Percentiles rank a stretch among this genome's conserved stretches.
These are phyloP conservation scores for Prunus padus DNA, from an alignment of 306 rosid species.

Conservation along the genomic window DNA sequence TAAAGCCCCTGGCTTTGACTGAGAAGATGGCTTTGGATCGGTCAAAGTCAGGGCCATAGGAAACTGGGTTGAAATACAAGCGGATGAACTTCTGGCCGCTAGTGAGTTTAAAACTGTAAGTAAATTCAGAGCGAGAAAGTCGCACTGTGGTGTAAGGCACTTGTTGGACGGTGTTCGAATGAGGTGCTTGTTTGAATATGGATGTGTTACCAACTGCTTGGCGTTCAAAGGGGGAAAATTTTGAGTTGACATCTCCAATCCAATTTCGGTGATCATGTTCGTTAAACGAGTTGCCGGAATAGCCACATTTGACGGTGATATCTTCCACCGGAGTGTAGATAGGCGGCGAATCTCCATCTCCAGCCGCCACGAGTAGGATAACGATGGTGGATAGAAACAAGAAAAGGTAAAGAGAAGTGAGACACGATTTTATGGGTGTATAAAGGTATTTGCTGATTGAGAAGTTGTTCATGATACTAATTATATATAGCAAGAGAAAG, in stretches of 20 bases:
- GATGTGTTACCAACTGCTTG: too few relatives aligned
- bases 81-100: slow-evolving; percentile 53
- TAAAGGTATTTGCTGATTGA: not conserved
- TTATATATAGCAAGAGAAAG: too few relatives aligned
- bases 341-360: not conserved
- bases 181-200: too few relatives aligned
- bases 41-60: not conserved
- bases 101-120: slow-evolving; percentile 41
- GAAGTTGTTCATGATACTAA: too few relatives aligned
- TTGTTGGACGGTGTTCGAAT: too few relatives aligned
- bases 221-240: too few relatives aligned
- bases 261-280: not conserved
- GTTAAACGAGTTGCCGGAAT: not conserved
- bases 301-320: slow-evolving; percentile 20
- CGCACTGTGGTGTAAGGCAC: slow-evolving; percentile 25
- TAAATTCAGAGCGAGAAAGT: slow-evolving; percentile 36
- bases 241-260: too few relatives aligned
- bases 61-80: slow-evolving; percentile 40
- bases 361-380: too few relatives aligned
- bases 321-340: not conserved
- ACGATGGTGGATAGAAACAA: not conserved
- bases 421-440: too few relatives aligned
- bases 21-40: slow-evolving; percentile 43
- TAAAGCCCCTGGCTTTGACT: slow-evolving; percentile 41
- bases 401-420: slow-evolving; percentile 4